Conservation (phyloP, 2,329 filamentous ascomycete genomes). For the Bipolaris oryzae region DNA sequence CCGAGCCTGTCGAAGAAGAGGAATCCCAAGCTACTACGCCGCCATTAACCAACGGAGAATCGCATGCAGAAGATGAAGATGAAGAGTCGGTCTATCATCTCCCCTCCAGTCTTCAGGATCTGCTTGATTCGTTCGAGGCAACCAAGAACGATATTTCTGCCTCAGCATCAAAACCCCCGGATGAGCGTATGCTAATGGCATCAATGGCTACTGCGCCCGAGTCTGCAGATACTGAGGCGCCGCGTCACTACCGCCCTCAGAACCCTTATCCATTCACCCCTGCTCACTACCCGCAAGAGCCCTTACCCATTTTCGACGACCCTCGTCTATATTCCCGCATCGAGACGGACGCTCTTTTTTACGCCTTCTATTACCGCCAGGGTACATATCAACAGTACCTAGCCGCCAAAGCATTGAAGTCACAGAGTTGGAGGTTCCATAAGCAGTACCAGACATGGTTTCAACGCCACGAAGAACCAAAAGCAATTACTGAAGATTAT, state of each 20-base stretch:
- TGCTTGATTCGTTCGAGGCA: slow-evolving; percentile 88
- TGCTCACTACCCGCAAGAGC: slow-evolving; percentile 88
- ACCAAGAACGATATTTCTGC: slow-evolving; percentile 73
- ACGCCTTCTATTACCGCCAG: slow-evolving; percentile 99
- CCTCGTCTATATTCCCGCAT: slow-evolving; percentile 85
- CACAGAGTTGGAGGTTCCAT: slow-evolving; percentile 98
- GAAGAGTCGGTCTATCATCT: slow-evolving; percentile 93
- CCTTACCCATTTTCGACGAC: slow-evolving; percentile 90
- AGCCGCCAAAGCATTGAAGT: slow-evolving; percentile 94
- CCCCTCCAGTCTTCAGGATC: slow-evolving; percentile 83
- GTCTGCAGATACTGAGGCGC: slow-evolving; percentile 77
- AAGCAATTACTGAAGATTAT: slow-evolving; percentile 97
- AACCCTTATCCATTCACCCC: slow-evolving; percentile 75
- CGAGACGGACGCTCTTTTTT: slow-evolving; percentile 95
- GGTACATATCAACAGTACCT: slow-evolving; percentile 94
- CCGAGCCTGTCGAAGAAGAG: slow-evolving; percentile 44
- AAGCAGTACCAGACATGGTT: slow-evolving; percentile 99
- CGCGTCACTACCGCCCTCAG: slow-evolving; percentile 82
- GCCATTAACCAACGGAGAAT: slow-evolving; percentile 60
- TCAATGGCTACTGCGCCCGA: slow-evolving; percentile 79
- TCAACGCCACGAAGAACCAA: slow-evolving; percentile 96
- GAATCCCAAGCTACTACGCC: slow-evolving; percentile 46
- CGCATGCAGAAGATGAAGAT: slow-evolving; percentile 58
- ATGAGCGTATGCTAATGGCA: slow-evolving; percentile 74
- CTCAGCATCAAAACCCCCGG: slow-evolving; percentile 64